Base-by-base conservation (phyloP, 2,329 filamentous ascomycete genomes). In the Simplicillium aogashimaense region DNA sequence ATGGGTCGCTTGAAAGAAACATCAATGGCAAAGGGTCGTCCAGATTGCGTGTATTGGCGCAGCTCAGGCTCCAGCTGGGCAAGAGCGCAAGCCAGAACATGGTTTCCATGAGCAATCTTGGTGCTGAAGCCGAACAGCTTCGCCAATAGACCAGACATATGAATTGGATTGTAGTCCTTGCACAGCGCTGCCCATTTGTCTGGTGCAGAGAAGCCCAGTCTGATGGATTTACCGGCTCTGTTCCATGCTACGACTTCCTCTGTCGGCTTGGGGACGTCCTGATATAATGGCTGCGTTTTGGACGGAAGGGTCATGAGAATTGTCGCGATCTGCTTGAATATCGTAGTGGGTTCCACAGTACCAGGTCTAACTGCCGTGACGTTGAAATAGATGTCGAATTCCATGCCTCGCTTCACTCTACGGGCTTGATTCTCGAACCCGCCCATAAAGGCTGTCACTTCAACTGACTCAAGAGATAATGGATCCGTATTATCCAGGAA, bases 161-260 rank as follows among this genome's bases (percentile, higher is more conserved):
- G 42, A 12, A 44, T 44, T 12, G 42, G 42, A 33, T 44, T 44
- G 39, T 44, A 44, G 36, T 44, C 42, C 8, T 35, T 31, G n/a
- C 42, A 44, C 17, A 44, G 13, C 25, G 42, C 38, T 15, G 42
- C 38, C 42, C 42, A 44, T 18, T 41, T 41, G 13, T 29, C 29
- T 32, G 42, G 42, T 7, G 42, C 42, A 11, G 30, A 32, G 35
- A 44, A 35, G 10, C 39, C 35, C 12, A 44, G 36, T 10, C 41
- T 38, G n/a, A 44, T 38, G 25, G 40, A 38, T 15, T 36, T 38
- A 10, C 41, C 42, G 3, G 36, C 39, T 16, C 31, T 38, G 14
- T 16, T 35, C 42, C 42, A 44, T 32, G 35, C 36, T 13, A 20
- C 16, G 2, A 28, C 30, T 0, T 17, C 18, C 15, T 15, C 37